Evolutionary conservation across 164 flowering plant species (phyloP).

Genomic region (Hamamelis virginiana): DNA sequence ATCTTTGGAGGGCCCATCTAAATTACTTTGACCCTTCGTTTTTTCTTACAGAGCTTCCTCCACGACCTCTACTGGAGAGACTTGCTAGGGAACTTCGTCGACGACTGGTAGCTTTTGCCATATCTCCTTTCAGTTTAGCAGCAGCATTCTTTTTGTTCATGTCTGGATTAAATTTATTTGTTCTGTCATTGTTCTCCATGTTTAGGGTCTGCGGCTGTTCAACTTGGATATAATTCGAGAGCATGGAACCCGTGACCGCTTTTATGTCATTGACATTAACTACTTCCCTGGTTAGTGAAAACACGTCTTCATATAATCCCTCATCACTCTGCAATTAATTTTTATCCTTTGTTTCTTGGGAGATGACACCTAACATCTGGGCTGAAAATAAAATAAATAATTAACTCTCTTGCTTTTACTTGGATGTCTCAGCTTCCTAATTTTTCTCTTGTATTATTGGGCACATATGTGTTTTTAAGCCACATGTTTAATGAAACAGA

Average conservation of each 20-base stretch:
- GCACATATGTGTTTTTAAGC: background rate
- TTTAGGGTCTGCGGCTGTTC: slow-evolving; percentile 60
- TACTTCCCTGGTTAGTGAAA: slow-evolving; percentile 60
- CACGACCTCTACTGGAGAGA: slow-evolving; percentile 80
- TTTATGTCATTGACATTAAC: slow-evolving; percentile 69
- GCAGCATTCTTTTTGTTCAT: background rate
- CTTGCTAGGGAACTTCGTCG: slow-evolving; percentile 85
- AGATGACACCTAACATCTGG: too few species aligned
- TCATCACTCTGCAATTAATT: background rate
- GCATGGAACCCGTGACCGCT: slow-evolving; percentile 48
- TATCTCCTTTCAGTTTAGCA: background rate
- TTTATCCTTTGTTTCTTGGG: too few species aligned
- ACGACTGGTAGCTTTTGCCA: slow-evolving; percentile 52
- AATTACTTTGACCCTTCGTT: background rate
- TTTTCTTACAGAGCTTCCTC: slow-evolving; percentile 80
- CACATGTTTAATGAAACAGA: too few species aligned
- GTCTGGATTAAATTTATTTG: background rate
- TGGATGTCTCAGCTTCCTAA: too few species aligned
- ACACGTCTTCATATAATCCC: background rate
- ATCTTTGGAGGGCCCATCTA: background rate
- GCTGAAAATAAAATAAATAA: too few species aligned
- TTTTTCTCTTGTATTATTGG: background rate
- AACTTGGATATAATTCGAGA: slow-evolving; percentile 64
- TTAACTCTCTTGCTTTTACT: too few species aligned
- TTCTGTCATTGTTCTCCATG: slow-evolving; percentile 4